phyloP scores from a whole-genome alignment of 2,329 filamentous ascomycete genomes.

The Penicillium janthinellum region DNA sequence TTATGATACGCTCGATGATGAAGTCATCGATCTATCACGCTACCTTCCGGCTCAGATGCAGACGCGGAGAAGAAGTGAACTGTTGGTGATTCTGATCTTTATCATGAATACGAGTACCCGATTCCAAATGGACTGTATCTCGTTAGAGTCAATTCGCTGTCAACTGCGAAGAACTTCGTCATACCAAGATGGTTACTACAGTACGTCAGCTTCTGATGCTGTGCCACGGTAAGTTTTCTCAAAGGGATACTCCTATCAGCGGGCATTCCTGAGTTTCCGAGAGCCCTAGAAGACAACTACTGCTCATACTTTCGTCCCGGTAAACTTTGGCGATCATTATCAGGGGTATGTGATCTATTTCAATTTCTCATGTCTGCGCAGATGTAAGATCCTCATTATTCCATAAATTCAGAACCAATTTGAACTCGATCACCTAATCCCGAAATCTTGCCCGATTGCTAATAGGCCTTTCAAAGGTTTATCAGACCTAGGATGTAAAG shows the following conservation, averaged over 20 bases:
- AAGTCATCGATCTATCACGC: slow-evolving; percentile 19
- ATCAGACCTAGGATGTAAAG: not conserved
- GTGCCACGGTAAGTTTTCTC: not conserved
- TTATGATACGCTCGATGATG: slow-evolving; percentile 10
- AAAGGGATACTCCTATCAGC: not conserved
- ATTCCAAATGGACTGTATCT: no score
- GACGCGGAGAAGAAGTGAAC: not conserved
- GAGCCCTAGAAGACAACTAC: no score
- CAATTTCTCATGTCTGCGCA: no score
- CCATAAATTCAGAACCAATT: no score
- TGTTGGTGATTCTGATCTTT: not conserved
- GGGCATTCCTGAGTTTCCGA: not conserved
- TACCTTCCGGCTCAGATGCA: not conserved
- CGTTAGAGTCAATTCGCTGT: not conserved
- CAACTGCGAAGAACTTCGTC: not conserved
- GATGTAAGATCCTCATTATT: no score
- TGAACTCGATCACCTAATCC: no score
- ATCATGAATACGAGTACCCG: not conserved
- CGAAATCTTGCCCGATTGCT: no score
- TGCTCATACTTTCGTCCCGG: not conserved
- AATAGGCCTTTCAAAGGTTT: not conserved
- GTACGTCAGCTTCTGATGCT: not conserved
- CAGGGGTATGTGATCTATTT: no score
- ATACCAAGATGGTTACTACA: not conserved
- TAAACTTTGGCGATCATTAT: no score